Base-by-base conservation (phyloP, 2,329 filamentous ascomycete genomes). In the Colletotrichum truncatum region DNA sequence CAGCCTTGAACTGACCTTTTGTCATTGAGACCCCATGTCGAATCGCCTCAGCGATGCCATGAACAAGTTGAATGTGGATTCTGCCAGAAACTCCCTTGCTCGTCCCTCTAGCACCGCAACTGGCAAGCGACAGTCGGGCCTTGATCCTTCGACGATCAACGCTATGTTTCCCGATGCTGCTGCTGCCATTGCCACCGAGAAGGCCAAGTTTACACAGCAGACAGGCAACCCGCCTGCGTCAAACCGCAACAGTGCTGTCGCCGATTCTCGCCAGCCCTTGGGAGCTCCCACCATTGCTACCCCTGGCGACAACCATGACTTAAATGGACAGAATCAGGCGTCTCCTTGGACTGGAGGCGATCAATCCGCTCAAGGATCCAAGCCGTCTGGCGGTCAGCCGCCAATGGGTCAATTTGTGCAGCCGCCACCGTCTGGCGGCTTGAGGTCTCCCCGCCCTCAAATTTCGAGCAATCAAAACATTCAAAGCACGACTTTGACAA, bases 151-250 rank as follows among this genome's bases (percentile, higher is more conserved):
- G 30, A 97, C 93, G 23, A 98, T 99, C 80, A 97, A 97, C 79
- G 94, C 93, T 73, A 98, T 99, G 96, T 99, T 99, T 78, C 96
- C 96, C 6, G 96, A 99, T 82, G 96, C 96, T 45, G 96, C 96
- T 12, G 95, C 95, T 41, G 96, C 96, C n/a, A 98, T 99, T 77
- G 95, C 95, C 25, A 97, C 96, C 67, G 95, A 99, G 79, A 98
- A 98, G 83, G 95, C 94, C 64, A 97, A 98, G 77, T 98, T 97
- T 75, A 97, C 94, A 16, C 94, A 98, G 77, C 93, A 97, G 76
- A 97, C 94, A 4, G 96, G 95, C 65, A 93, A 94, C 69, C 90
- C 91, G 21, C 94, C 94, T 4, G 89, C 93, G 1, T 98, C 96
- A 21, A 97, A 97, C 83, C 90, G 96, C 65, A 98, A 98, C 81